These are phyloP conservation scores for Amanita thiersii DNA, from an alignment of 768 basidiomycete genomes.

Conservation along the genomic window DNA sequence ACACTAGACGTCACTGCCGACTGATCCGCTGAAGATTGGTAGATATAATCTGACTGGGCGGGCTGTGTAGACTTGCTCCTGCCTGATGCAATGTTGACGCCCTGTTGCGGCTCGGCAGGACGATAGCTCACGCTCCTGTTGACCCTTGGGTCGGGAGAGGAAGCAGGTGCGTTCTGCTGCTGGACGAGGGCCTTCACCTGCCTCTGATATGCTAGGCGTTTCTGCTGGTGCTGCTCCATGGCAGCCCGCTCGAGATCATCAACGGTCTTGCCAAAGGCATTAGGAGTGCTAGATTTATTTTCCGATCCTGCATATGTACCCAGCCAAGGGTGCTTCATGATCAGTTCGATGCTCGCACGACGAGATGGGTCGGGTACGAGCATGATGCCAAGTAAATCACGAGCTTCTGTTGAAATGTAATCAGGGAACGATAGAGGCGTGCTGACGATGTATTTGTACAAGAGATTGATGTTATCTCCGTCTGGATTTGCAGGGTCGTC, in stretches of 20 bases:
- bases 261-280: conserved; percentile 59
- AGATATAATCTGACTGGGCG: conserved; percentile 43
- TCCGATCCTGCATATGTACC: conserved; percentile 41
- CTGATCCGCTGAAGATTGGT: conserved; percentile 64
- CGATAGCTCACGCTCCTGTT: conserved; percentile 49
- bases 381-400: conserved; percentile 84
- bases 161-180: conserved; percentile 16
- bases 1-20: conserved; percentile 31
- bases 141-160: conserved; percentile 16
- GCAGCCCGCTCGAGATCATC: conserved; percentile 75
- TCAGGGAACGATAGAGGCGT: conserved; percentile 97
- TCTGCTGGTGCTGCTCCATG: conserved; percentile 79
- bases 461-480: conserved; percentile 97
- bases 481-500: conserved; percentile 98
- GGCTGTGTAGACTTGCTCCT: conserved; percentile 58
- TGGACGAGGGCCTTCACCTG: conserved; percentile 60
- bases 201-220: conserved; percentile 71
- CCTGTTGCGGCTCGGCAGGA: conserved; percentile 34
- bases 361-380: conserved; percentile 86
- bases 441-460: conserved; percentile 98
- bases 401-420: conserved; percentile 78
- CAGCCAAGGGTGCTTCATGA: conserved; percentile 91
- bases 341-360: conserved; percentile 64
- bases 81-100: conserved; percentile 23
- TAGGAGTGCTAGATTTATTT: conserved; percentile 17